Base-by-base conservation (phyloP, 2,329 filamentous ascomycete genomes). In the Alternaria infectoria region DNA sequence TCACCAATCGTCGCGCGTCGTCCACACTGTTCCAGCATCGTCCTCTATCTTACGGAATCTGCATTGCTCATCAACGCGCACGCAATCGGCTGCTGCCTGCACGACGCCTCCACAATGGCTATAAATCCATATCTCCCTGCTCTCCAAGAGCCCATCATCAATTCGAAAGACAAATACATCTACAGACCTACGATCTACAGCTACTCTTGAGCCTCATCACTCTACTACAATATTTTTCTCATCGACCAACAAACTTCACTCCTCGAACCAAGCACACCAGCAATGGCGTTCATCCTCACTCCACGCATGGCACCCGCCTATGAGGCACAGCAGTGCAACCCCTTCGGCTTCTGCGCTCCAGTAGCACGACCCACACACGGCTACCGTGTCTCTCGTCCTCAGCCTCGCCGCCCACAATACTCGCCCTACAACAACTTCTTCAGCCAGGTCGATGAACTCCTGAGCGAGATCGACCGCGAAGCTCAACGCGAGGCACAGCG, bases 231-330 rank as follows among this genome's bases (percentile, higher is more conserved):
- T 11, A 70, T 57, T 58, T 17, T 57, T 5, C 55, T 51, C 43
- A 65, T 55, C 28, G 12, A 60, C 19, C 47, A 50, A 46, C 40
- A 47, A 61, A n/a, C 7, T 23, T 47, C 19, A 40, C 12, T 4
- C 9, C 25, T 19, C 19, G 32, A 52, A 61, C 54, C 43, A 58
- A 64, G 46, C 15, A 50, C 10, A 25, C 12, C 51, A 67, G 52
- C 62, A 74, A 79, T 79, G 76, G 76, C 76, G 17, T 78, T 75
- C 59, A 64, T 79, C 62, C 68, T 79, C 26, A 75, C 73, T 15
- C 76, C 76, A 10, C 73, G 69, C 12, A 74, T 78, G 52, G 69
- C 68, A n/a, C 75, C 76, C 25, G 69, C 72, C 62, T 75, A 76
- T 47, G 69, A 74, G 59, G 64, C 66, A 30, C 69, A 68, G 32